Percentiles rank a stretch among this genome's conserved stretches.
phyloP scores from a whole-genome alignment of 2,329 filamentous ascomycete species.

The Arthrinium puccinioides region DNA sequence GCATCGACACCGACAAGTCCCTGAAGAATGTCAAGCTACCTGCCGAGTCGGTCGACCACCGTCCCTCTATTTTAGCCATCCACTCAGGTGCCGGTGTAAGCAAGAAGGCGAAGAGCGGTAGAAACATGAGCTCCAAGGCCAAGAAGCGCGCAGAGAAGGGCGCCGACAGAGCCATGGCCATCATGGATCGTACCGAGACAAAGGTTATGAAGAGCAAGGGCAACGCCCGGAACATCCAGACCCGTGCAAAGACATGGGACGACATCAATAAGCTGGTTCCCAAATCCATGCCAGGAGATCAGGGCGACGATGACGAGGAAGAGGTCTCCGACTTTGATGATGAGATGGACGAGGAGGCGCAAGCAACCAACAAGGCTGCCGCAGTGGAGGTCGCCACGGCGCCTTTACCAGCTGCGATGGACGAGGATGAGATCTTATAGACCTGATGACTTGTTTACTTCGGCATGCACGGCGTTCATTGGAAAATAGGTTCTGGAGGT shows the following conservation, averaged over 20 bases:
- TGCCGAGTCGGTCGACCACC: constrained; percentile 36
- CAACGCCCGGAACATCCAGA: constrained; percentile 37
- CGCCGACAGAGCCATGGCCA: constrained; percentile 51
- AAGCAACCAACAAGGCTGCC: constrained; percentile 1
- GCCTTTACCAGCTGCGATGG: constrained; percentile 6
- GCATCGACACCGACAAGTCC: constrained; percentile 66
- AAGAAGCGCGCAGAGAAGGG: constrained; percentile 49
- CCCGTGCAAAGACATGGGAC: constrained; percentile 49
- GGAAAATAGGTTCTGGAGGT: neutral
- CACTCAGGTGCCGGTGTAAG: constrained; percentile 60
- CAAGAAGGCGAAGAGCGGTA: constrained; percentile 56
- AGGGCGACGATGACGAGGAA: constrained; percentile 6
- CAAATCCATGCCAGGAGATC: neutral
- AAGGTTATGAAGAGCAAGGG: constrained; percentile 50
- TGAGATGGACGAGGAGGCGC: constrained; percentile 13
- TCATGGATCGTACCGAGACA: constrained; percentile 49
- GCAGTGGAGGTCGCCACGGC: neutral
- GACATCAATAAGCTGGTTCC: constrained; percentile 42
- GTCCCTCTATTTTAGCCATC: constrained; percentile 62
- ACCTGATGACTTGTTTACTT: neutral
- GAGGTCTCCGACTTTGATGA: constrained; percentile 14
- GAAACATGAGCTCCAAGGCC: constrained; percentile 50
- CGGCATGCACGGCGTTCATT: constrained; percentile 5
- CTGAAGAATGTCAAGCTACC: constrained; percentile 53
- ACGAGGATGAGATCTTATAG: constrained; percentile 15